Base-by-base conservation (phyloP, 2,329 filamentous ascomycete species). In the Colletotrichum melonis region DNA sequence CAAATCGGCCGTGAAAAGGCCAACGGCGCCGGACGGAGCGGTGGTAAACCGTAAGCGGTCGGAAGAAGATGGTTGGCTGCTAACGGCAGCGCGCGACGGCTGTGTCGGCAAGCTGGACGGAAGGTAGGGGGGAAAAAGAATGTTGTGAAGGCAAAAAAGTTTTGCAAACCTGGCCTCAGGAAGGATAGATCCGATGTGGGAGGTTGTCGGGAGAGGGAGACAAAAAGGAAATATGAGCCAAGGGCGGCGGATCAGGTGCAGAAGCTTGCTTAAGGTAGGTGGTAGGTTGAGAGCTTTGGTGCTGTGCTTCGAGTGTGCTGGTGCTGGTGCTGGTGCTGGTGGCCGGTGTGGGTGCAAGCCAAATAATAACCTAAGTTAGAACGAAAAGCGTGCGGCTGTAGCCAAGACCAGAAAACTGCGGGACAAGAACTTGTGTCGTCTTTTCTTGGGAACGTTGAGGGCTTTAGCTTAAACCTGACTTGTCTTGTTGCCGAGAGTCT, bases 171-270 rank as follows among this genome's bases (percentile, higher is more conserved):
- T 69, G 58, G 59, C 30, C 60, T 35, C 19, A 46, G 38, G 46
- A 28, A 62, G 60, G 56, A 57, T 60, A 70, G 55, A 57, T 64
- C 66, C 59, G 55, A 69, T 52, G 66, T 56, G 70, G 59, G 66
- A 73, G 60, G 67, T 42, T 56, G 67, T 71, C 60, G 67, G 71
- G 67, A 73, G 67, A 49, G 56, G 46, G 65, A 60, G 59, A 70
- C 42, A 58, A 58, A 24, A 63, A 60, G 59, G 32, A 65, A 73
- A 73, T 60, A 63, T 35, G 55, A 69, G 58, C 57, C 42, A 62
- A 67, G 56, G 38, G 56, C 24, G 49, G 64, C 24, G 57, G 64
- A 28, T 55, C 32, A 56, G 32, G 52, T 22, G 22, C 63, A 28
- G 60, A 24, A 54, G 59, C 59, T 49, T 62, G 16, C 14, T 42